phyloP scores from a whole-genome alignment of 305 asterid species.

The Solanum hybrid region DNA sequence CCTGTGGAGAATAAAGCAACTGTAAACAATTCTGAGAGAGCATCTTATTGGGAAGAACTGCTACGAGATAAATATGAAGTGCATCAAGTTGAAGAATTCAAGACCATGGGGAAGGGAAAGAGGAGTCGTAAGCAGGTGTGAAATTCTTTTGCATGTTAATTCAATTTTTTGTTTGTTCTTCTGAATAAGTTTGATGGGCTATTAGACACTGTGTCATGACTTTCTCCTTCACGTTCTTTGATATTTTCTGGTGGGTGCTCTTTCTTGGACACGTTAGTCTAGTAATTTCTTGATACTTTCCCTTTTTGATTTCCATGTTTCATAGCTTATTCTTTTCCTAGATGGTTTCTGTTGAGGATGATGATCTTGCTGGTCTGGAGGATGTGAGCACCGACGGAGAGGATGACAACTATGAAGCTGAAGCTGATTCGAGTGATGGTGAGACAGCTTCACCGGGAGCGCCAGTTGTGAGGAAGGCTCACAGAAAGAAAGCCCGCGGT shows the following conservation, averaged over 20 bases:
- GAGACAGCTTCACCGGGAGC: conserved; percentile 63
- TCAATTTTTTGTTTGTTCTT: not conserved
- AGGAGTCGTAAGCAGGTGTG: conserved; percentile 89
- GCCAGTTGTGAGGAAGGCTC: conserved; percentile 47
- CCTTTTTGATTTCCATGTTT: not conserved
- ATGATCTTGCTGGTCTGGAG: conserved; percentile 95
- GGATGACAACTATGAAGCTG: conserved; percentile 94
- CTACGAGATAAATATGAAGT: conserved; percentile 80
- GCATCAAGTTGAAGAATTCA: conserved; percentile 77
- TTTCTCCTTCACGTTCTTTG: not conserved
- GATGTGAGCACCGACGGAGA: conserved; percentile 94
- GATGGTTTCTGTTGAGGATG: conserved; percentile 97
- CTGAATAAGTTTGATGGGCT: not conserved
- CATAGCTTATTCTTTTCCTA: conserved; percentile 26
- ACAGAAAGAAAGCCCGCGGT: conserved; percentile 75
- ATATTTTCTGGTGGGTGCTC: not conserved
- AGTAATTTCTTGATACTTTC: not conserved
- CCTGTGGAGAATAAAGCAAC: conserved; percentile 51
- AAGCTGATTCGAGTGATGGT: conserved; percentile 81
- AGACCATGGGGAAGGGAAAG: conserved; percentile 94
- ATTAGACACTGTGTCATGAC: not conserved
- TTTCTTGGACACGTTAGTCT: not conserved
- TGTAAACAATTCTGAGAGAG: conserved; percentile 57
- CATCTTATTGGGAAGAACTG: conserved; percentile 85
- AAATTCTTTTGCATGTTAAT: not conserved